These are phyloP conservation scores for Monascus purpureus DNA, from an alignment of 495 filamentous ascomycete species.

Conservation along the genomic window DNA sequence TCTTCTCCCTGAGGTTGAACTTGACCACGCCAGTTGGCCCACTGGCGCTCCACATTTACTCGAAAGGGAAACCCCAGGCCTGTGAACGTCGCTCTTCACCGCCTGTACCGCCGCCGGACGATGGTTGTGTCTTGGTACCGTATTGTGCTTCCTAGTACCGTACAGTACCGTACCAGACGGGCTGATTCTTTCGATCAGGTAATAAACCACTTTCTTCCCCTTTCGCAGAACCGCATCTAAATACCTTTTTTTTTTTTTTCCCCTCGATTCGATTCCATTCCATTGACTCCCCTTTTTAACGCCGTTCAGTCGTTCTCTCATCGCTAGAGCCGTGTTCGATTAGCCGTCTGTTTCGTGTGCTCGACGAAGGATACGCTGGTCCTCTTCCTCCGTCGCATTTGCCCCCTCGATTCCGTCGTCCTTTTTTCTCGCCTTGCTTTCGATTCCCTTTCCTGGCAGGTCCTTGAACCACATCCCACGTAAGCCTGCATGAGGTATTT, in stretches of 20 bases:
- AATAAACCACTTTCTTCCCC: too few relatives aligned
- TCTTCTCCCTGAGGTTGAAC: too few relatives aligned
- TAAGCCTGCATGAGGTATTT: slow-evolving; percentile 29
- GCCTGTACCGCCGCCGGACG: too few relatives aligned
- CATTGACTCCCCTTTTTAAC: not conserved
- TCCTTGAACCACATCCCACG: slow-evolving; percentile 25
- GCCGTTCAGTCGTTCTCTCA: too few relatives aligned
- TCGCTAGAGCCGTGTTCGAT: slow-evolving; percentile 1
- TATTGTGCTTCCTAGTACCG: too few relatives aligned
- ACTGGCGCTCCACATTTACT: not conserved
- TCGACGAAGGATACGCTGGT: slow-evolving; percentile 15
- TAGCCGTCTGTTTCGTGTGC: not conserved
- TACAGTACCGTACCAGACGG: too few relatives aligned
- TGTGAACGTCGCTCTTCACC: too few relatives aligned
- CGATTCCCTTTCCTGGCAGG: slow-evolving; percentile 10
- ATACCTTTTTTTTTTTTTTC: not conserved
- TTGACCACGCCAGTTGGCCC: too few relatives aligned
- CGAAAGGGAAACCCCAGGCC: not conserved
- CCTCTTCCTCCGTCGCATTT: slow-evolving; percentile 15
- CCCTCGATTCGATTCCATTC: not conserved
- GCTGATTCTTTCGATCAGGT: too few relatives aligned
- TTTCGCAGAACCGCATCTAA: too few relatives aligned
- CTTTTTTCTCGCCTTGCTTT: not conserved
- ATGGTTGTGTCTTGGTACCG: too few relatives aligned
- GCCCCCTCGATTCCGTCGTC: slow-evolving; percentile 1